Base-by-base conservation (phyloP, 2,329 filamentous ascomycete species). In the Aspergillus pseudotamarii region DNA sequence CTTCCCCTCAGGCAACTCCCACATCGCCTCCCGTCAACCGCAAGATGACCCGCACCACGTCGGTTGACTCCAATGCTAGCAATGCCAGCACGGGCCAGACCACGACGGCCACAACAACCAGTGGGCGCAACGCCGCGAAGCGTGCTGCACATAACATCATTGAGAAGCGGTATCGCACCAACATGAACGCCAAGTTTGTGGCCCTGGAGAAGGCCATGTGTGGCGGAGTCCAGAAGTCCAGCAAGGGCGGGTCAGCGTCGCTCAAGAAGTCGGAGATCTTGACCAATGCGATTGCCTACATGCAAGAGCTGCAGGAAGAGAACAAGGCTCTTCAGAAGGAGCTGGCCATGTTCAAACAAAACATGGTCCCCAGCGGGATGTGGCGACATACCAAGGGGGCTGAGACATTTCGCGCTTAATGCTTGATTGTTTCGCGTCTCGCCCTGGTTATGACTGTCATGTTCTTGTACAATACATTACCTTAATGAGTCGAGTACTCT, bases 171-270 rank as follows among this genome's bases (percentile, higher is more conserved):
- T 79, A 79, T 62, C 76, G 77, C 41, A 79, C 77, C 57, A 79
- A 79, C 68, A 79, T 79, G 77, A 79, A 79, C 57, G 76, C 77
- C 69, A 79, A 79, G 51, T 79, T 79, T 55, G 71, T 78, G 1
- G 70, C 77, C 0, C 67, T 79, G n/a, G 77, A 78, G 53, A 74
- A 78, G 59, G 76, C 75, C 11, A 77, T 78, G 62, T 70, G 68
- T 46, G 67, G 71, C 5, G 68, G 67, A 6, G 64, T 68, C n/a
- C 69, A 70, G 38, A 73, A 73, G 41, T 62, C 67, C 12, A 58
- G 62, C 16, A 72, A 72, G 28, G 67, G 66, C n/a, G 73, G 71
- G 0, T 72, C 75, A 2, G 73, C 73, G 4, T 75, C 75, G 26
- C 64, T 78, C 21, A 78, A 78, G 62, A 78, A 78, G 60, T 78